phyloP scores from a whole-genome alignment of 129 eudicot genomes.

The Helichrysum umbraculigerum region DNA sequence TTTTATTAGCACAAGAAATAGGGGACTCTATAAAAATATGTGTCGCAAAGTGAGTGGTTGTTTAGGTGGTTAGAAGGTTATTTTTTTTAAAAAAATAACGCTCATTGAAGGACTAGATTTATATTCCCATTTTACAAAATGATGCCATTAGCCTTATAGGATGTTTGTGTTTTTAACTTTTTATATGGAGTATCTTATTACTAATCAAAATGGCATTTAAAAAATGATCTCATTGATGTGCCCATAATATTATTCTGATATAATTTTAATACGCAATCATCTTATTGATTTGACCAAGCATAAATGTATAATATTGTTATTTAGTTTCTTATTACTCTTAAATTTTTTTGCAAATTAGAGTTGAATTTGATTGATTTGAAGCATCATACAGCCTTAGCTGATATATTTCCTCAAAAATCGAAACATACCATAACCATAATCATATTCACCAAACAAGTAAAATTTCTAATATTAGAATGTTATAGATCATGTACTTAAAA shows the following conservation, averaged over 20 bases:
- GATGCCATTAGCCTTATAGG: neutral
- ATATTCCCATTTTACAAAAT: neutral
- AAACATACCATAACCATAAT: too few species aligned
- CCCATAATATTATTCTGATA: neutral
- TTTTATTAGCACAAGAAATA: too few species aligned
- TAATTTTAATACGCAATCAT: neutral
- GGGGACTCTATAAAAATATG: too few species aligned
- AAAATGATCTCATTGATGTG: neutral
- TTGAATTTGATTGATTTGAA: neutral
- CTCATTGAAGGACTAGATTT: neutral
- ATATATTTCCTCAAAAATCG: too few species aligned
- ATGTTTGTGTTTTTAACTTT: neutral
- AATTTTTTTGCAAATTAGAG: neutral
- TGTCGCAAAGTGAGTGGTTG: too few species aligned
- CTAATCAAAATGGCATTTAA: neutral
- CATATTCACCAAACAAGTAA: too few species aligned
- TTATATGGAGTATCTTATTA: neutral
- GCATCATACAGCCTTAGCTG: too few species aligned
- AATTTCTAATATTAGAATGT: too few species aligned
- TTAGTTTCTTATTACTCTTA: neutral
- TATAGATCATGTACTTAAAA: too few species aligned
- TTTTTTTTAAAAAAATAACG: too few species aligned
- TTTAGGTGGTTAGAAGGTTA: too few species aligned
- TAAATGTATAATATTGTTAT: neutral
- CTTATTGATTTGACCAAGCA: neutral